Conservation (phyloP, 2,329 filamentous ascomycete species). For the Fusarium armeniacum region DNA sequence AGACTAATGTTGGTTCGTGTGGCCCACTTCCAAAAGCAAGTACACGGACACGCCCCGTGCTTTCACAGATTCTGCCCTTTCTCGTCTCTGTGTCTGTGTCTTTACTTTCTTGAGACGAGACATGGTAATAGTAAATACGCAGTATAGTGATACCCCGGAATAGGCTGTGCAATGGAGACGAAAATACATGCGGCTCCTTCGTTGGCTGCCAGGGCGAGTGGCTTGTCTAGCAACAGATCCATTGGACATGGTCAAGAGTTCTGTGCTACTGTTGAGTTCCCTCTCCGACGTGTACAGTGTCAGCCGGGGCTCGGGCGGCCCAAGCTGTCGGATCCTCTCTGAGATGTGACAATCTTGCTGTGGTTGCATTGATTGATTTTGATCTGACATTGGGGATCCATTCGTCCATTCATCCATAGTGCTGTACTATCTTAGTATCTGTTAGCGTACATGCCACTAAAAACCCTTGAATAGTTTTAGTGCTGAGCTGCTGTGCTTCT, state of each 20-base stretch:
- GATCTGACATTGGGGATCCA: conserved; percentile 19
- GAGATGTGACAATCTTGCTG: conserved; percentile 47
- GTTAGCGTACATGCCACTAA: conserved; percentile 23
- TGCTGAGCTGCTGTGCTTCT: conserved; percentile 22
- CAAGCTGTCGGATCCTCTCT: conserved; percentile 48
- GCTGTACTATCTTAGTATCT: no score
- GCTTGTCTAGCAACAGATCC: conserved; percentile 20
- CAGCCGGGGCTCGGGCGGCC: conserved; percentile 44
- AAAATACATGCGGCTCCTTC: conserved; percentile 45
- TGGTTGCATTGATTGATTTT: conserved; percentile 42
- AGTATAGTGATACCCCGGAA: conserved; percentile 35
- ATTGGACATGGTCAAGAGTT: conserved; percentile 32
- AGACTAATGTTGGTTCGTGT: conserved; percentile 38
- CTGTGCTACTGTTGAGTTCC: conserved; percentile 33
- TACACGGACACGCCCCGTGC: conserved; percentile 29
- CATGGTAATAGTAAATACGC: background rate
- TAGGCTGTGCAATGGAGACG: conserved; percentile 39
- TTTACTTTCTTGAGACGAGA: background rate
- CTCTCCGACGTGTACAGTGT: conserved; percentile 45
- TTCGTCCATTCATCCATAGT: no score
- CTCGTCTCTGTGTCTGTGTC: background rate
- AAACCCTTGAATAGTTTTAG: background rate
- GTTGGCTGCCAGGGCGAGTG: conserved; percentile 49
- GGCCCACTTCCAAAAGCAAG: background rate
- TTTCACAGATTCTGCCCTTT: conserved; percentile 40